These are phyloP conservation scores for Colletotrichum karsti DNA, from an alignment of 2,329 filamentous ascomycete species.

Conservation along the genomic window DNA sequence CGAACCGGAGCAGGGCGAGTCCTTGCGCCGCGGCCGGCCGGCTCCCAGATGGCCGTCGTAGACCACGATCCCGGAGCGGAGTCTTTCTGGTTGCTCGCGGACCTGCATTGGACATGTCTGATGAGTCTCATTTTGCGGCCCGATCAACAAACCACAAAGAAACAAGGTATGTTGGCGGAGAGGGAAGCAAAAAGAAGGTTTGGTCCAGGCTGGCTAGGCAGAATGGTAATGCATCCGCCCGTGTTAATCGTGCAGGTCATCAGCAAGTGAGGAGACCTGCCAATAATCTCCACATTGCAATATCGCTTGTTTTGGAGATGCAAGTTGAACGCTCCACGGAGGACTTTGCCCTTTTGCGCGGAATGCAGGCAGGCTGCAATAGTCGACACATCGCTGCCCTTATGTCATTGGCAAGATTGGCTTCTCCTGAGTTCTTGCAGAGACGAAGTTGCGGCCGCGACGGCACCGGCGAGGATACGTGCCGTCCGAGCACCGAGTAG, in stretches of 20 bases:
- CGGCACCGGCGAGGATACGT: not conserved
- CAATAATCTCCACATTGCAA: conserved; percentile 30
- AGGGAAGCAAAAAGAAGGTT: conserved; percentile 5
- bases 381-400: conserved; percentile 17
- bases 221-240: conserved; percentile 12
- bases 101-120: not conserved
- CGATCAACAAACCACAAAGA: not conserved
- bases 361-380: conserved; percentile 5
- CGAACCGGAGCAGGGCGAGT: conserved; percentile 21
- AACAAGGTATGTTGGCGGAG: no score
- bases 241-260: conserved; percentile 8
- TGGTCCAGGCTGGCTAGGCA: not conserved
- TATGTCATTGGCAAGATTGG: conserved; percentile 18
- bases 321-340: not conserved
- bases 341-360: not conserved
- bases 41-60: conserved; percentile 3
- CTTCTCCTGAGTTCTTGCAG: conserved; percentile 20
- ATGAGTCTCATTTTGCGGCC: not conserved
- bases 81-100: not conserved
- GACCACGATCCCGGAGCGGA: conserved; percentile 10
- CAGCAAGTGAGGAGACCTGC: conserved; percentile 4
- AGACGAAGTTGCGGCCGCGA: not conserved
- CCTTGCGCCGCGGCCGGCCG: conserved; percentile 4
- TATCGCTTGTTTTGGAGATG: conserved; percentile 26
- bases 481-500: conserved; percentile 16